Percentiles rank a stretch among this genome's conserved stretches.
phyloP scores from a whole-genome alignment of 1,284 basidiomycete genomes.

The Moesziomyces sp. region DNA sequence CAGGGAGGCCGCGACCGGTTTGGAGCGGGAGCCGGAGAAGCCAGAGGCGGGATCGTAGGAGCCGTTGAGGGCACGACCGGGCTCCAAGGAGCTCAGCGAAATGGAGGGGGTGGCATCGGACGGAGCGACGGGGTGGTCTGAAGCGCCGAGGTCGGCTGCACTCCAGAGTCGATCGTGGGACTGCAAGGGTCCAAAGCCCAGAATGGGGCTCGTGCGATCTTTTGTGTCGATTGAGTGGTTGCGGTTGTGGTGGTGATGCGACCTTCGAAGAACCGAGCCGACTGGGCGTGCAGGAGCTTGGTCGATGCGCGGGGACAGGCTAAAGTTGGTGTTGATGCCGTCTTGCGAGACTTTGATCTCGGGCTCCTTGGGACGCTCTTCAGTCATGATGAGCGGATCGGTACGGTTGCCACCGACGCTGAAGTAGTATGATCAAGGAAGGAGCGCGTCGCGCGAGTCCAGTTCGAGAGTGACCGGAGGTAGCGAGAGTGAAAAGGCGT shows the following conservation, averaged over 20 bases:
- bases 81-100: slow-evolving; percentile 15
- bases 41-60: slow-evolving; percentile 14
- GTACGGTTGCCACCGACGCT: too few relatives aligned
- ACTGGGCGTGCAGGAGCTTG: slow-evolving; percentile 27
- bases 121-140: slow-evolving; percentile 6
- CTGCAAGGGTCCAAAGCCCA: slow-evolving; percentile 46
- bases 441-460: too few relatives aligned
- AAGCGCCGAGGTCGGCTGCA: slow-evolving; percentile 16
- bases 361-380: slow-evolving; percentile 32
- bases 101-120: slow-evolving; percentile 11
- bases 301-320: slow-evolving; percentile 37
- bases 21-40: slow-evolving; percentile 13
- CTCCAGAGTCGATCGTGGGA: slow-evolving; percentile 29
- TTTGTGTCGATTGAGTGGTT: slow-evolving; percentile 53
- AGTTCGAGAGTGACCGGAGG: too few relatives aligned
- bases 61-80: slow-evolving; percentile 24
- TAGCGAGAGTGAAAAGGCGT: too few relatives aligned
- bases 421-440: too few relatives aligned
- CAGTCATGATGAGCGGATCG: slow-evolving; percentile 18
- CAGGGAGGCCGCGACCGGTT: slow-evolving; percentile 5
- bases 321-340: slow-evolving; percentile 46
- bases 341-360: slow-evolving; percentile 46
- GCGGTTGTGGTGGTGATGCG: slow-evolving; percentile 42
- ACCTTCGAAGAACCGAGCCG: slow-evolving; percentile 21
- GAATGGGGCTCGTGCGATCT: slow-evolving; percentile 49